Percentiles rank a stretch among this genome's conserved stretches.
Evolutionary conservation across 2,329 filamentous ascomycete genomes (phyloP).

Genomic region (Blastomyces gilchristii): DNA sequence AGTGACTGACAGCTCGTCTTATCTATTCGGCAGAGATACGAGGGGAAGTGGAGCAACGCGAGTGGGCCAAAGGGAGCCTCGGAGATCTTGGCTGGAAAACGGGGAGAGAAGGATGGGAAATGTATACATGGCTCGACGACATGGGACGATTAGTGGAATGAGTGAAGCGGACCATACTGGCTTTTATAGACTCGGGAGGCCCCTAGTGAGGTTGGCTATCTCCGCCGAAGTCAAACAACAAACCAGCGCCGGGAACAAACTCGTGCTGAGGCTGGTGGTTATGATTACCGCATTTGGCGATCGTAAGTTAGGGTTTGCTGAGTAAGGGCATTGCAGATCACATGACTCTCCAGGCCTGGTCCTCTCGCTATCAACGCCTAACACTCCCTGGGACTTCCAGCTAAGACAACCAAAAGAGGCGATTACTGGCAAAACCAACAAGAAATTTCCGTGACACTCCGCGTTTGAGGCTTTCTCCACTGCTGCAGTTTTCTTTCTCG

Average conservation of each 20-base stretch:
- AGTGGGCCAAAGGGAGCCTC: conserved; percentile 2
- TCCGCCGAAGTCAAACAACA: neutral
- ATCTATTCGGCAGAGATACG: neutral
- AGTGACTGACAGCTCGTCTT: neutral
- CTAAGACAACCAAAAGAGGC: too few relatives aligned
- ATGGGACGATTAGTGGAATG: neutral
- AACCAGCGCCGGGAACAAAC: neutral
- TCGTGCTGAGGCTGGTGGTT: neutral
- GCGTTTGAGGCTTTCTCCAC: neutral
- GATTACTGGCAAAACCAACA: neutral
- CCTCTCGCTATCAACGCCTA: too few relatives aligned
- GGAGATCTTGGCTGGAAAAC: conserved; percentile 5
- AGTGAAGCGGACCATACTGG: neutral
- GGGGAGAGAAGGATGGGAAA: conserved; percentile 5
- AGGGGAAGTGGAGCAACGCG: conserved; percentile 1
- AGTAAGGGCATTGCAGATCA: neutral
- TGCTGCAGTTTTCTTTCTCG: neutral
- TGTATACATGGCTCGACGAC: conserved; percentile 3
- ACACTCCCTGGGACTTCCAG: too few relatives aligned
- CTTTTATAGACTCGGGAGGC: conserved; percentile 1
- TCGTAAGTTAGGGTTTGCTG: neutral
- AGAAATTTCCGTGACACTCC: neutral
- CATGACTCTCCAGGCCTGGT: neutral
- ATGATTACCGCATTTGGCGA: neutral
- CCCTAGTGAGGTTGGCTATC: neutral